Percentiles rank a stretch among this genome's conserved stretches.
These are phyloP conservation scores for Solanum okadae DNA, from an alignment of 257 asterid species.

Conservation along the genomic window DNA sequence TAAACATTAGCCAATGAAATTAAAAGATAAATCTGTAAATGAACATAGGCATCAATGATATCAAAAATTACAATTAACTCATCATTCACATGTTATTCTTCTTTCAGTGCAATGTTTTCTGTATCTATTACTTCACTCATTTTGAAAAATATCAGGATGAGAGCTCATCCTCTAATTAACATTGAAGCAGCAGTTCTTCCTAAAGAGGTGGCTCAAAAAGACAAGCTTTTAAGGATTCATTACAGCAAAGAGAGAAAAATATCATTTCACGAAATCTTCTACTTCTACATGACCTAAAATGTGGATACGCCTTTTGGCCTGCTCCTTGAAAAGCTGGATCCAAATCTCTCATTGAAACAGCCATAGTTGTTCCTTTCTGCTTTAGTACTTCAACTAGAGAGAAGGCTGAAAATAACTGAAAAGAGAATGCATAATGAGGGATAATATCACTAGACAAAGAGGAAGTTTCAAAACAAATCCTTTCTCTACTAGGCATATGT, in stretches of 20 bases:
- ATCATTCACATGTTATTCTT: background rate
- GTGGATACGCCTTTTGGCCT: constrained; percentile 97
- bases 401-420: constrained; percentile 27
- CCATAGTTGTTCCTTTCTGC: constrained; percentile 37
- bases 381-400: background rate
- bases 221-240: background rate
- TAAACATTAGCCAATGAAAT: constrained; percentile 7
- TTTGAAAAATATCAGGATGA: background rate
- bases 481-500: background rate
- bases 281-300: background rate
- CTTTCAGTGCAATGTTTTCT: background rate
- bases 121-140: background rate
- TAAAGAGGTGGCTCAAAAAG: background rate
- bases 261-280: background rate
- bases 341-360: constrained; percentile 83
- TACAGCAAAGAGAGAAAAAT: background rate
- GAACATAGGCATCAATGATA: background rate
- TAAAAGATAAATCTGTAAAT: background rate
- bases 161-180: background rate
- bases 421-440: background rate
- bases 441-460: background rate
- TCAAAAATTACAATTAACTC: background rate
- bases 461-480: background rate
- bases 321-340: constrained; percentile 97
- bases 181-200: background rate